Evolutionary conservation across 1,139 yeast species (phyloP).

Genomic region (Candida glucosophila): DNA sequence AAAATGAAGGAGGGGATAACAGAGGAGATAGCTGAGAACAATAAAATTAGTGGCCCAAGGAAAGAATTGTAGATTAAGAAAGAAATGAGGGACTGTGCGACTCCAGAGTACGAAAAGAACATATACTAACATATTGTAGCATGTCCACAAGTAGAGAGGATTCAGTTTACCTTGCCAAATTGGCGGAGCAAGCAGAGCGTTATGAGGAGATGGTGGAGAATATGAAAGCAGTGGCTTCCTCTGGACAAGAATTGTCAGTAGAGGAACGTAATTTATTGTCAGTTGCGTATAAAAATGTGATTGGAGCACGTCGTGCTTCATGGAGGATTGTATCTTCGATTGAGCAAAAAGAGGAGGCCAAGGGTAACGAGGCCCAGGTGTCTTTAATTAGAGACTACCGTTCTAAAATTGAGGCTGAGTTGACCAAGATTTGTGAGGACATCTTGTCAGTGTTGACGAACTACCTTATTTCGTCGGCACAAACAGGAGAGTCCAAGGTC

Average conservation of each 20-base stretch:
- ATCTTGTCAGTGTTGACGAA: conserved; percentile 79
- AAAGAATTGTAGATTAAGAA: no score
- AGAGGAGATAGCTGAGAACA: no score
- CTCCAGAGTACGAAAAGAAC: no score
- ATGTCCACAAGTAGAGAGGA: conserved; percentile 94
- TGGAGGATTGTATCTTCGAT: conserved; percentile 98
- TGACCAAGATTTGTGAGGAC: conserved; percentile 90
- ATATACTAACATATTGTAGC: conserved; percentile 3
- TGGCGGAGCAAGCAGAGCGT: conserved; percentile 99
- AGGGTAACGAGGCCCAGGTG: conserved; percentile 87
- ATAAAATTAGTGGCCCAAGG: no score
- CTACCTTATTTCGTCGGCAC: conserved; percentile 90
- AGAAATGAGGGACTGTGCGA: no score
- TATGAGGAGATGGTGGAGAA: conserved; percentile 99
- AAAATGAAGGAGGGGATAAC: no score
- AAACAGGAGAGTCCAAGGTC: conserved; percentile 95
- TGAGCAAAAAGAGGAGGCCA: conserved; percentile 96
- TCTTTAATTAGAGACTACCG: conserved; percentile 89
- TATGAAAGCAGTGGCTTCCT: conserved; percentile 95
- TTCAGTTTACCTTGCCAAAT: conserved; percentile 95
- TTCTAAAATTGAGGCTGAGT: conserved; percentile 87
- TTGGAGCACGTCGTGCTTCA: conserved; percentile 98
- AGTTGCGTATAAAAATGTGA: conserved; percentile 96
- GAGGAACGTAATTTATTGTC: conserved; percentile 97
- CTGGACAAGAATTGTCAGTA: conserved; percentile 91